Evolutionary conservation across 768 basidiomycete genomes (phyloP), one percentile per base, ranked within the genome.

Genomic region (Suillus ampliporus): DNA sequence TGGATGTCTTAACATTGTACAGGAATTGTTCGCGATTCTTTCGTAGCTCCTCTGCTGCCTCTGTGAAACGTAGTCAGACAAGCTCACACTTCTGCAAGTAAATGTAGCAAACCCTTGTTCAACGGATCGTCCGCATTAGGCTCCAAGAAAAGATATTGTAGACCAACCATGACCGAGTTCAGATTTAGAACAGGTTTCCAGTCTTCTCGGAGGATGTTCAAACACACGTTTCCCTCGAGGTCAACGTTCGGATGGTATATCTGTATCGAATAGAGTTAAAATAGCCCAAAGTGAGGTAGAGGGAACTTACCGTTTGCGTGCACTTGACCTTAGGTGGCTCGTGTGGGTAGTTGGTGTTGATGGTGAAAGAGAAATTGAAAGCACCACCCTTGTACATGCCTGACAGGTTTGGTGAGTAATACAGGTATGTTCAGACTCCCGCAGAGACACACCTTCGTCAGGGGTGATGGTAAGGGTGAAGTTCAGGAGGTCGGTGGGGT

Each of bases 231-330:
- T 50, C 97, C 97, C 74, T 98, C 95, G 41, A 97, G 85, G 76
- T 99, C 97, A 58, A 99, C 90, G 72, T 99, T 99, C 1, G 97
- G 97, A 75, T 99, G 97, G 76, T 99, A 99, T 73, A 99, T 98
- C 97, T 99, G 66, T 57, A 43, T 31, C 2, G 14, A 31, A 63
- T 71, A 71, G 57, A 43, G 44, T 19, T 19, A 26, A 9, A 43
- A 54, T 14, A 46, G 44, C 21, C n/a, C 34, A 61, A n/a, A 26
- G 38, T 48, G 2, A 57, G 57, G 13, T 43, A 46, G 60, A 61
- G 23, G 10, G 17, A 28, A 56, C 89, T 61, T 73, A 96, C 97
- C 67, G 89, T 97, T 73, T 94, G 94, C 51, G 89, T 90, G 80
- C 97, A 99, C 74, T 97, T 95, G 80, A 99, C 97, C 79, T 98